Evolutionary conservation across 2,329 filamentous ascomycete species (phyloP), one percentile per base, ranked within the genome.

Genomic region (Calonectria honghensis): DNA sequence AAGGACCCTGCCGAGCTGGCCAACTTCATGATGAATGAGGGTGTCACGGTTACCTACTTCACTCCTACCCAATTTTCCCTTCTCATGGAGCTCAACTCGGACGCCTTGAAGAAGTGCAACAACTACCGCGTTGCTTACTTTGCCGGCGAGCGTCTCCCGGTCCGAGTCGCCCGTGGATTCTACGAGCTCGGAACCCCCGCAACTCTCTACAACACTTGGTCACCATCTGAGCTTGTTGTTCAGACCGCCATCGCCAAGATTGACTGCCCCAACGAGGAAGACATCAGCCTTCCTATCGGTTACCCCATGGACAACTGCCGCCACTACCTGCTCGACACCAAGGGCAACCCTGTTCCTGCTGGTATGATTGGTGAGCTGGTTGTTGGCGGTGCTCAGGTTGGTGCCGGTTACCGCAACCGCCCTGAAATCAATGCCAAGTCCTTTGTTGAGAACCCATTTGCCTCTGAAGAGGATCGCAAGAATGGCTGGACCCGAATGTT

Each of bases 371-470:
- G 87, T 5, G 85, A 89, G 76, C 81, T 89, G 5, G 84, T 82
- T 48, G 79, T 87, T 5, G 84, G 86, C 2, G 88, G 88, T 6
- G 81, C 85, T 1, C 86, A 88, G 61, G 84, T 89, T 16, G 78
- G 83, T 5, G 72, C 71, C 0, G 87, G 87, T 3, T 89, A 89
- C 74, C 76, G 88, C 18, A 79, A 83, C 50, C 70, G 73, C 7
- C 79, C 81, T 0, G 75, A 80, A 81, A 84, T 93, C 63, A 94
- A 92, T 1, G 83, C 86, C 0, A 84, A 86, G 18, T 95, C 70
- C 32, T 76, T 80, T 61, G 65, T 80, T 41, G 52, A 66, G 41
- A 75, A 77, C 24, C 76, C 76, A 1, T 79, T 81, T 73, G 78
- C 79, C 9, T 75, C 75, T 2, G 71, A 79, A 27, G 84, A 82